Evolutionary conservation across 768 basidiomycete species (phyloP).

Genomic region (Psilocybe tampanensis): DNA sequence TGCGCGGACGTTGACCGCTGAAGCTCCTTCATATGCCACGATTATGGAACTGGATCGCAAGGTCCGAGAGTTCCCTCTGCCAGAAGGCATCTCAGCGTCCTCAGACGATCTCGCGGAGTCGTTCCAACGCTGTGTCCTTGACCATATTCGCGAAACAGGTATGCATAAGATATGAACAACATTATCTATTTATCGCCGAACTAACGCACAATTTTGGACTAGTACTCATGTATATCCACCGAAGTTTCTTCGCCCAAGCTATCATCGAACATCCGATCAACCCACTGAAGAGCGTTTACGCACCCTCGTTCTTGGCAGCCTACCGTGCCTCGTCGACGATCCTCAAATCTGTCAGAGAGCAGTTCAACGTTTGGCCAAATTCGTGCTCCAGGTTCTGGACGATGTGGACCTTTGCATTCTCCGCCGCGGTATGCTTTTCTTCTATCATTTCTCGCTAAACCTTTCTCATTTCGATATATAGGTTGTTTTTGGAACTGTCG

Average conservation of each 20-base stretch:
- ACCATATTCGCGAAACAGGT: slow-evolving; percentile 53
- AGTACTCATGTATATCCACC: slow-evolving; percentile 65
- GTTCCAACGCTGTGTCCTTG: slow-evolving; percentile 48
- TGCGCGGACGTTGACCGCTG: slow-evolving; percentile 60
- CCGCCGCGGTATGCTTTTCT: slow-evolving; percentile 44
- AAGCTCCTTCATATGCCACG: slow-evolving; percentile 62
- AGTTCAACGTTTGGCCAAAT: slow-evolving; percentile 48
- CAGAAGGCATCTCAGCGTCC: slow-evolving; percentile 42
- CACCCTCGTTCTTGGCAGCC: slow-evolving; percentile 64
- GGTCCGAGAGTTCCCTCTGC: slow-evolving; percentile 65
- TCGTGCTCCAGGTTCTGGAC: slow-evolving; percentile 59
- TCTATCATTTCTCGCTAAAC: neutral
- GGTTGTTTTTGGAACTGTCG: slow-evolving; percentile 82
- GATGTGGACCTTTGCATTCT: slow-evolving; percentile 64
- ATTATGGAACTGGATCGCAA: slow-evolving; percentile 70
- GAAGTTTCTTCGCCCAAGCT: slow-evolving; percentile 72
- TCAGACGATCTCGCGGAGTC: slow-evolving; percentile 38
- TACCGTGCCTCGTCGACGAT: slow-evolving; percentile 62
- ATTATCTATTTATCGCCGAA: too few species aligned
- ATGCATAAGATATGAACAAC: too few species aligned
- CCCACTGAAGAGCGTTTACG: slow-evolving; percentile 66
- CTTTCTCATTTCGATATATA: slow-evolving; percentile 22
- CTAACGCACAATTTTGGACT: neutral
- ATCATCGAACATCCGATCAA: slow-evolving; percentile 68
- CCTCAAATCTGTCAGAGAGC: slow-evolving; percentile 49